phyloP scores from a whole-genome alignment of 179 eudicot species.

The Drosera spatulata region DNA sequence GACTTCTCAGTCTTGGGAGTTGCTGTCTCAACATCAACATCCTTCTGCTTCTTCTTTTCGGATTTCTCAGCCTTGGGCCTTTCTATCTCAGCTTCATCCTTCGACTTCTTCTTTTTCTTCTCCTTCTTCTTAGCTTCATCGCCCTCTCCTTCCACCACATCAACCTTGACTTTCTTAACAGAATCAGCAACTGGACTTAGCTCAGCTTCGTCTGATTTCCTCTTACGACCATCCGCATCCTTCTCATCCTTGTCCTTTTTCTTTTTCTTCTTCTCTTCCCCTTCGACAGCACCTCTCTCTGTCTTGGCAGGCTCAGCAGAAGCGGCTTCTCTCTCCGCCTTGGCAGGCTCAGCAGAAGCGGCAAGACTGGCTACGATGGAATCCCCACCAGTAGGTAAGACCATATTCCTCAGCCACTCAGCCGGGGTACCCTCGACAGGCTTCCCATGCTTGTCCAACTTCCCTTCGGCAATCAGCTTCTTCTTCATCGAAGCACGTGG shows the following conservation, averaged over 20 bases:
- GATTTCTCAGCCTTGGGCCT: not conserved
- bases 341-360: slow-evolving; percentile 18
- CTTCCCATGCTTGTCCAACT: slow-evolving; percentile 81
- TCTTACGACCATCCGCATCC: slow-evolving; percentile 28
- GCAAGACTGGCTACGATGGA: slow-evolving; percentile 57
- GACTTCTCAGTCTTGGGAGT: slow-evolving; percentile 8
- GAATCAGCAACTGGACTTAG: slow-evolving; percentile 32
- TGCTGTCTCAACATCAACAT: not conserved
- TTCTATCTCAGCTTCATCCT: too few relatives aligned
- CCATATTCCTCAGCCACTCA: slow-evolving; percentile 86
- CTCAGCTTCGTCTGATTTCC: slow-evolving; percentile 57
- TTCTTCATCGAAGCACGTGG: slow-evolving; percentile 80
- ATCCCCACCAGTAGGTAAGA: slow-evolving; percentile 67
- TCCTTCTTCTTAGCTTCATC: not conserved
- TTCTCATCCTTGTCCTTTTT: slow-evolving; percentile 27
- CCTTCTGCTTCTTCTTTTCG: slow-evolving; percentile 1
- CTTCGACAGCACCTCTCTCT: slow-evolving; percentile 14
- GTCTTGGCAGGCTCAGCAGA: not conserved
- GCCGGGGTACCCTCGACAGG: slow-evolving; percentile 62
- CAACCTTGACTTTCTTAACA: slow-evolving; percentile 43
- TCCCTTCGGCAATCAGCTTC: slow-evolving; percentile 74
- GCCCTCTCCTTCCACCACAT: slow-evolving; percentile 11
- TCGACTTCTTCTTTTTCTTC: slow-evolving; percentile 5
- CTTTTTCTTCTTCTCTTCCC: slow-evolving; percentile 27
- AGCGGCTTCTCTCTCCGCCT: too few relatives aligned